Evolutionary conservation across 2,329 filamentous ascomycete genomes (phyloP).

Genomic region (Colletotrichum musae): DNA sequence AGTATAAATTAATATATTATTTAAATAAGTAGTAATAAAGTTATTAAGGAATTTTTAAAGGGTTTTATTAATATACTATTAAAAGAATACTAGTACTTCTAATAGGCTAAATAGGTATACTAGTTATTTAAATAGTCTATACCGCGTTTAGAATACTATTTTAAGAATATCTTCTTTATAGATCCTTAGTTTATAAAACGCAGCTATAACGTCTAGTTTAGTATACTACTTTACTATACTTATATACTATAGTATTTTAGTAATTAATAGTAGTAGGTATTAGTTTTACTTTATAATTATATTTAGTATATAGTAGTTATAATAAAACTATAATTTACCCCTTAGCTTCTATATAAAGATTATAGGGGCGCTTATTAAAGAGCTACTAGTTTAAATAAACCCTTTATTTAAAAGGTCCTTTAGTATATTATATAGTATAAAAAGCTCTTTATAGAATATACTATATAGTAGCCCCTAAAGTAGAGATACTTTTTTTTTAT

Average conservation of each 20-base stretch:
- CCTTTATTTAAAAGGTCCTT: slow-evolving; percentile 12
- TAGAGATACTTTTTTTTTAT: slow-evolving; percentile 33
- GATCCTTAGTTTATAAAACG: slow-evolving; percentile 52
- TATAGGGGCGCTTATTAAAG: not conserved
- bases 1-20: slow-evolving; percentile 42
- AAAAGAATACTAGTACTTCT: slow-evolving; percentile 40
- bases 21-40: slow-evolving; percentile 41
- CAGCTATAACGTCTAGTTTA: slow-evolving; percentile 41
- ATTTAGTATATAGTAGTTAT: not conserved
- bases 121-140: slow-evolving; percentile 51
- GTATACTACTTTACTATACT: not conserved
- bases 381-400: slow-evolving; percentile 30
- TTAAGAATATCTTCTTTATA: slow-evolving; percentile 50
- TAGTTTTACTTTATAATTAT: not conserved
- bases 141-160: slow-evolving; percentile 51
- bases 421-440: not conserved
- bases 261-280: not conserved
- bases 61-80: slow-evolving; percentile 43
- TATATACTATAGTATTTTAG: not conserved
- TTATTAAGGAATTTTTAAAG: slow-evolving; percentile 43
- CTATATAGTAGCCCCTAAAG: not conserved
- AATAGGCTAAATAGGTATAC: slow-evolving; percentile 48
- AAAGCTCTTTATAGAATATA: not conserved
- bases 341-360: not conserved
- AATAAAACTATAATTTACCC: not conserved